phyloP scores from a whole-genome alignment of 169 alveolate genomes.

The Plasmodium sp. region DNA sequence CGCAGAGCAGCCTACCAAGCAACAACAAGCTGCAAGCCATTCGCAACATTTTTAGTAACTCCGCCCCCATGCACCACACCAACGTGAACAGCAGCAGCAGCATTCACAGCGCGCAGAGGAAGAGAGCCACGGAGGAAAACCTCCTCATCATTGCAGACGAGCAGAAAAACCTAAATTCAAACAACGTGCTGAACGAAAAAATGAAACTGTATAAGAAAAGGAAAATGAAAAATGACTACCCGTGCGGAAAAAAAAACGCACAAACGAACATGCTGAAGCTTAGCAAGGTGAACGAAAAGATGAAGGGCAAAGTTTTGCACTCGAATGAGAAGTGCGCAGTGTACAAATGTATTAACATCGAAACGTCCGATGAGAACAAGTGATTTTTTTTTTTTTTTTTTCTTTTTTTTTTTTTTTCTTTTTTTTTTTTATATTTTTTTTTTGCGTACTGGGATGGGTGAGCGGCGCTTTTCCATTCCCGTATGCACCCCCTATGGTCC shows the following conservation, averaged over 20 bases:
- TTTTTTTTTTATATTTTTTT: background rate
- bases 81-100: background rate
- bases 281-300: constrained; percentile 19
- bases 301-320: background rate
- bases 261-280: background rate
- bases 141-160: constrained; percentile 12
- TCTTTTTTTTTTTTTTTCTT: background rate
- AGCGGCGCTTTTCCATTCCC: background rate
- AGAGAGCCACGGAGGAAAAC: constrained; percentile 3
- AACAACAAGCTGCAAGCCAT: background rate
- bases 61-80: background rate
- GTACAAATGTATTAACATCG: constrained; percentile 3
- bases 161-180: constrained; percentile 13
- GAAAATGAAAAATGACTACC: constrained; percentile 24
- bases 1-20: background rate
- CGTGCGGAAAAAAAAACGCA: background rate
- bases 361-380: constrained; percentile 29
- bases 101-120: background rate
- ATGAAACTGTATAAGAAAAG: constrained; percentile 42
- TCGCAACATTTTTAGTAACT: background rate
- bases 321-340: constrained; percentile 1
- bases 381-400: background rate
- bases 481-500: background rate
- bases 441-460: background rate
- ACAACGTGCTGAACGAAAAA: constrained; percentile 5